phyloP scores from a whole-genome alignment of 768 basidiomycete genomes.

The Boletales sp. region DNA sequence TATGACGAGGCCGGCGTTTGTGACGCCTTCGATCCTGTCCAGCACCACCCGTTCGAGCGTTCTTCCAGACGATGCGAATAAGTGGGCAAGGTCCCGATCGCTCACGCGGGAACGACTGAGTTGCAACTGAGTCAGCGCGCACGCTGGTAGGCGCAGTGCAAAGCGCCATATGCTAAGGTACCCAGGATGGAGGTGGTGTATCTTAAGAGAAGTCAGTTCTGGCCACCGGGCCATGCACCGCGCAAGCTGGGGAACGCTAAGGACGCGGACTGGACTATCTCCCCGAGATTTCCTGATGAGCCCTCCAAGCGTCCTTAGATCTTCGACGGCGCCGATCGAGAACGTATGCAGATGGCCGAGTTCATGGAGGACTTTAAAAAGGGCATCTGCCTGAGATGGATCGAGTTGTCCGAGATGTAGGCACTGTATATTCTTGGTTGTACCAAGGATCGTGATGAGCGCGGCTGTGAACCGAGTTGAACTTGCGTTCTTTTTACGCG shows the following conservation, averaged over 20 bases:
- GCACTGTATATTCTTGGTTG: slow-evolving; percentile 13
- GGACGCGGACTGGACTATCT: not conserved
- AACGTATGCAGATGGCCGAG: slow-evolving; percentile 11
- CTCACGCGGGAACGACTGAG: slow-evolving; percentile 11
- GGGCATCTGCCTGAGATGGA: slow-evolving; percentile 5
- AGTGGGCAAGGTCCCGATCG: slow-evolving; percentile 17
- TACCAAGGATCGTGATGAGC: slow-evolving; percentile 15
- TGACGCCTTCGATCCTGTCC: slow-evolving; percentile 15
- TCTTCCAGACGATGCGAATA: slow-evolving; percentile 7
- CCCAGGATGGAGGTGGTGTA: slow-evolving; percentile 16
- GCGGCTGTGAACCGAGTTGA: slow-evolving; percentile 12
- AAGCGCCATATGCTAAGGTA: slow-evolving; percentile 10
- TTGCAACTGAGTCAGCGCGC: slow-evolving; percentile 17
- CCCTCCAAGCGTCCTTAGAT: not conserved
- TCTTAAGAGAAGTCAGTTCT: slow-evolving; percentile 6
- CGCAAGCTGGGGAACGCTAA: slow-evolving; percentile 16
- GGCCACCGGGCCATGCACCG: slow-evolving; percentile 19
- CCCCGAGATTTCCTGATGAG: not conserved
- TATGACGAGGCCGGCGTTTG: slow-evolving; percentile 13
- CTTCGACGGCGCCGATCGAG: slow-evolving; percentile 10
- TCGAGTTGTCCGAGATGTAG: slow-evolving; percentile 15
- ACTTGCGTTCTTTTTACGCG: not conserved
- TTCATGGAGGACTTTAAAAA: slow-evolving; percentile 6
- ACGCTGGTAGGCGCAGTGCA: slow-evolving; percentile 11
- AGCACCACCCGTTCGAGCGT: slow-evolving; percentile 19